Evolutionary conservation across 768 basidiomycete species (phyloP), one percentile per base, ranked within the genome.

Genomic region (Scleroderma citrinum): DNA sequence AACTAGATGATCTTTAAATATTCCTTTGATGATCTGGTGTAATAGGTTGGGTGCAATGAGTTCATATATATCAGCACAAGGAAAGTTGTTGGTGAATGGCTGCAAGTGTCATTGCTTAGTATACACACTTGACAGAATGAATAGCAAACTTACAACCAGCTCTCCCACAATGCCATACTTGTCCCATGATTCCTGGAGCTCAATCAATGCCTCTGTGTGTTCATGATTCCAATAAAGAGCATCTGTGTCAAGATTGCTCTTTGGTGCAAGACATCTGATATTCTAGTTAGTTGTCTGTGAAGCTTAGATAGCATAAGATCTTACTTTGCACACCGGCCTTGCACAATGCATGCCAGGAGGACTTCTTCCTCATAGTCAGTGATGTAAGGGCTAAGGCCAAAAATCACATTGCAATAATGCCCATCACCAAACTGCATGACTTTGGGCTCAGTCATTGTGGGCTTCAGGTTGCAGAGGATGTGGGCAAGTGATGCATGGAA

Each of bases 1-100:
- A 1, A 73, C 70, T 10, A 73, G 52, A 48, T 73, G 71, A 42
- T 72, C 71, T 46, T 72, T 73, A 56, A 73, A 74, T 1, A 58
- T 63, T 8, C 71, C 70, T 49, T 73, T 73, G 56, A 73, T 71
- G 3, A 74, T 21, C 52, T 73, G 70, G 50, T 74, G 71, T 2
- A 48, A 34, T 20, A 48, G 40, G 36, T 52, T 11, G 7, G 51
- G 51, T 14, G 47, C 8, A 12, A 52, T 40, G 16, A 50, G 30
- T 30, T 50, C 17, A 11, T 54, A 41, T 17, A 54, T 50, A 23
- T 54, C 58, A 0, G 69, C 66, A 20, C 45, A 55, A 0, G 67
- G 67, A 34, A 69, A 70, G n/a, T 59, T 43, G n/a, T 49, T 50
- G 0, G 63, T 71, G 34, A 70, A 71, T 6, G 66, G 66, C 67